These are phyloP conservation scores for Cystofilobasidium capitatum DNA, from an alignment of 768 basidiomycete species.

Conservation along the genomic window DNA sequence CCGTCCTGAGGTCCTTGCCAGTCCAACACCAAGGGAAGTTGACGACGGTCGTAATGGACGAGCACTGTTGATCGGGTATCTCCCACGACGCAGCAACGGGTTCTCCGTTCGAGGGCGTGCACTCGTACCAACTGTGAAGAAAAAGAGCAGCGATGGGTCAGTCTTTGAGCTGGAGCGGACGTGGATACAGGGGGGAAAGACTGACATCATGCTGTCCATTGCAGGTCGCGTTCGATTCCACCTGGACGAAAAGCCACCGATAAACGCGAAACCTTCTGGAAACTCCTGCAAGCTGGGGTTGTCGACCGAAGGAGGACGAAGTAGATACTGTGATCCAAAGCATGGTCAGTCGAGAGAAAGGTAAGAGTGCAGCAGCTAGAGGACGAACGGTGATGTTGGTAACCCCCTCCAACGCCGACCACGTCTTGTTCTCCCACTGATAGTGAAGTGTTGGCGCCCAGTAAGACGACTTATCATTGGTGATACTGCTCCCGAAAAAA, in stretches of 20 bases:
- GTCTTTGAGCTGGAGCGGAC: no score
- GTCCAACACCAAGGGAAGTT: constrained; percentile 12
- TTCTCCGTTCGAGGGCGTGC: not conserved
- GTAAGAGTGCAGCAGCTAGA: no score
- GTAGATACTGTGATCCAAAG: not conserved
- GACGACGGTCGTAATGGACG: not conserved
- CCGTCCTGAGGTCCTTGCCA: not conserved
- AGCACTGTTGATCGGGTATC: not conserved
- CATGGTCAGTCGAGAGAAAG: no score
- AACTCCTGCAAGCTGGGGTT: constrained; percentile 2
- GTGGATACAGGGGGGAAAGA: no score
- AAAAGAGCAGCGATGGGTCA: no score
- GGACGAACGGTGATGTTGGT: not conserved
- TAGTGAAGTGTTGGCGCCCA: no score
- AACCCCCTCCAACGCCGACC: not conserved
- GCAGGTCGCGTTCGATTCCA: no score
- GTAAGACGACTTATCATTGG: no score
- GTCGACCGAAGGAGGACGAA: not conserved
- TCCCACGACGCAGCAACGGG: not conserved
- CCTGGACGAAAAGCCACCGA: not conserved
- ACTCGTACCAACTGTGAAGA: constrained; percentile 1
- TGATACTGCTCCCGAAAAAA: no score
- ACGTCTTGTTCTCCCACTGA: not conserved
- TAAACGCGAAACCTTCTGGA: not conserved
- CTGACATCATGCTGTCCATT: no score